Conservation (phyloP, 108 stramenopile species). For the Pseudonitzschia multistriata region DNA sequence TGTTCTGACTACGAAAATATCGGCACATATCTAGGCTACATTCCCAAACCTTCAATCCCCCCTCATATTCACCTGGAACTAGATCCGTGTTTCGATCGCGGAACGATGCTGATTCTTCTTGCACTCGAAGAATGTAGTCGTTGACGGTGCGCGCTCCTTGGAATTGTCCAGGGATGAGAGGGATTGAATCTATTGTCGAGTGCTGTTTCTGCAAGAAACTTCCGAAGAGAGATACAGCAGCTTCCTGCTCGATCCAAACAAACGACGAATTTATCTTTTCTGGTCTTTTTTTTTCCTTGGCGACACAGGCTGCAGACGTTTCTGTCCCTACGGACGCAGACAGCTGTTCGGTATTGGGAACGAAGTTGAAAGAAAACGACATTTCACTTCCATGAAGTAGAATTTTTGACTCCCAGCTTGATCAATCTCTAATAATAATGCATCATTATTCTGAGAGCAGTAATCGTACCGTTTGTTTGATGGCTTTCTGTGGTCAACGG, state of each 20-base stretch:
- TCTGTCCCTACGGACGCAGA: neutral
- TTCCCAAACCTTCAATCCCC: constrained; percentile 84
- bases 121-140: constrained; percentile 6
- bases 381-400: neutral
- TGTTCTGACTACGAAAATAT: constrained; percentile 38
- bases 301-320: neutral
- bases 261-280: constrained; percentile 2
- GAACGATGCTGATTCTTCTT: constrained; percentile 3
- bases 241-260: neutral
- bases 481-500: too few relatives aligned
- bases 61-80: constrained; percentile 80
- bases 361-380: constrained; percentile 17
- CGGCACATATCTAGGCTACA: constrained; percentile 77
- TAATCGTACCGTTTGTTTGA: too few relatives aligned
- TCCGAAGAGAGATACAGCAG: neutral
- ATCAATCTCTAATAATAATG: constrained; percentile 9
- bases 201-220: neutral
- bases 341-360: neutral
- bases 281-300: neutral
- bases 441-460: too few relatives aligned
- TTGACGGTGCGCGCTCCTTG: neutral
- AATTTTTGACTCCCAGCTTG: neutral
- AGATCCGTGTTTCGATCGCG: constrained; percentile 26
- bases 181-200: neutral
- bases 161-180: neutral